Evolutionary conservation across 164 flowering plant genomes (phyloP).

Genomic region (Nymphaea thermarum): DNA sequence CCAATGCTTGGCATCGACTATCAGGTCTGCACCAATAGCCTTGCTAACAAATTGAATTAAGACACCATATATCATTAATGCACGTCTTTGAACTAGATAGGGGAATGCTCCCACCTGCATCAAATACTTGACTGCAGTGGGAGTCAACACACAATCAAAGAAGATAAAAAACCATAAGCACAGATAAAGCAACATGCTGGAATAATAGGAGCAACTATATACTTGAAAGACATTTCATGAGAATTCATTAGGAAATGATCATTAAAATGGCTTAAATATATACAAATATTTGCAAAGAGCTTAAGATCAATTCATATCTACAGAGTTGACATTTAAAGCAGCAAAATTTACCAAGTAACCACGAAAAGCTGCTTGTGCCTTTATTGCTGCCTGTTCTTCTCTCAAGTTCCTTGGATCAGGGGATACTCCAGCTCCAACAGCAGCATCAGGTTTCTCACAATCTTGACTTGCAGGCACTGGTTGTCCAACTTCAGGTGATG

Average conservation of each 20-base stretch:
- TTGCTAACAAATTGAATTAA: not conserved
- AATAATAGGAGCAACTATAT: not conserved
- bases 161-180: no score
- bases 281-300: not conserved
- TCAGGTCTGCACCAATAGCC: not conserved
- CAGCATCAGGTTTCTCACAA: slow-evolving; percentile 15
- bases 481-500: slow-evolving; percentile 8
- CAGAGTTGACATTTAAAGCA: not conserved
- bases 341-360: slow-evolving; percentile 63
- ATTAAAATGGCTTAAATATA: not conserved
- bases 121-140: no score
- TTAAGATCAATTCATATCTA: not conserved
- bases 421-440: slow-evolving; percentile 18
- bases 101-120: no score
- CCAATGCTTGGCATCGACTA: not conserved
- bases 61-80: no score
- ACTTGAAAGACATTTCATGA: not conserved
- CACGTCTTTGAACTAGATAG: no score
- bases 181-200: not conserved
- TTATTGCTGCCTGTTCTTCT: slow-evolving; percentile 51
- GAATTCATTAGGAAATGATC: not conserved
- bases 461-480: slow-evolving; percentile 15
- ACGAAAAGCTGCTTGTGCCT: slow-evolving; percentile 82
- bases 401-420: slow-evolving; percentile 28
- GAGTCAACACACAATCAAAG: no score